A percentile compares a stretch with the other conserved stretches of the same genome.
Evolutionary conservation across 305 asterid genomes (phyloP).

Genomic region (Striga hermonthica): DNA sequence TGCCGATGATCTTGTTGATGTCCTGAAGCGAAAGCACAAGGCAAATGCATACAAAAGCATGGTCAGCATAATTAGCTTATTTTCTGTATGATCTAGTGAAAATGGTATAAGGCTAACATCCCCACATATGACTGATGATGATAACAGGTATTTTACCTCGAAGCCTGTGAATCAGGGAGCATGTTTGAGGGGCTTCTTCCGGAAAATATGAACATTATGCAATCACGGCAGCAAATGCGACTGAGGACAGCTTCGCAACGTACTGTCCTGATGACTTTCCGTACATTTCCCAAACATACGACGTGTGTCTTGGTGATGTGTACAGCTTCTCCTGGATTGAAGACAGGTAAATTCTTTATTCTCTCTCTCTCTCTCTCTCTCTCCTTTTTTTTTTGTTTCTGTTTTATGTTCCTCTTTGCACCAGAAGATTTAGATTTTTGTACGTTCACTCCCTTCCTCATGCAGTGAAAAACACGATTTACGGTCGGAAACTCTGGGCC

Average conservation of each 20-base stretch:
- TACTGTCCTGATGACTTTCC: conserved; percentile 33
- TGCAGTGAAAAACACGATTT: conserved; percentile 33
- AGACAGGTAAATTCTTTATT: conserved; percentile 34
- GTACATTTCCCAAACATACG: conserved; percentile 29
- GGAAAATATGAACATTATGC: conserved; percentile 37
- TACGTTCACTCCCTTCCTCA: neutral
- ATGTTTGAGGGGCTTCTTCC: conserved; percentile 50
- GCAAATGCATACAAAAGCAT: conserved; percentile 35
- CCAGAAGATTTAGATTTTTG: too few relatives aligned
- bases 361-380: too few relatives aligned
- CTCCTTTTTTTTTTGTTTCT: too few relatives aligned
- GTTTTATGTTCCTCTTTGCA: too few relatives aligned
- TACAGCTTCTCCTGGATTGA: conserved; percentile 50
- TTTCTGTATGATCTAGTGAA: neutral
- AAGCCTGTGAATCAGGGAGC: conserved; percentile 49
- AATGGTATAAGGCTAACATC: too few relatives aligned
- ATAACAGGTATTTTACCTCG: conserved; percentile 40
- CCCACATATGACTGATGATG: neutral
- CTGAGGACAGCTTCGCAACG: conserved; percentile 37
- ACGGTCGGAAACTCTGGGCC: conserved; percentile 32
- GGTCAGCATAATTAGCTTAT: conserved; percentile 23
- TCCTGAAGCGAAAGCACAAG: conserved; percentile 38
- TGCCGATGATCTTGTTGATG: conserved; percentile 37
- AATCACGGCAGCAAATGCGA: conserved; percentile 42
- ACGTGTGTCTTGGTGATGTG: conserved; percentile 40